Evolutionary conservation across 805 yeast species (phyloP).

Genomic region (Candida vaughaniae): DNA sequence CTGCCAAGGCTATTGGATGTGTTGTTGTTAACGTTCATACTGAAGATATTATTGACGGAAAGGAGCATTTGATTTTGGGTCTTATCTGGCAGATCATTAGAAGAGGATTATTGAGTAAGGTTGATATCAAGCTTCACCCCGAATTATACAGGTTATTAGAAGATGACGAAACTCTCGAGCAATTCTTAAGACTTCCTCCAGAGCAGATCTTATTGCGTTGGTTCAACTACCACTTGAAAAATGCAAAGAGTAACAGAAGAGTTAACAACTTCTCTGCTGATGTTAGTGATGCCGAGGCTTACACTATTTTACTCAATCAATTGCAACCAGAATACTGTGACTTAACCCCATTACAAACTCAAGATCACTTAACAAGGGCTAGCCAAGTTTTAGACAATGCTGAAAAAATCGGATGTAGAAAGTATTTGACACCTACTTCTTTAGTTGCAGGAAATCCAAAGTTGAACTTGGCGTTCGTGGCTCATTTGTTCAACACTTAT

Average conservation of each 20-base stretch:
- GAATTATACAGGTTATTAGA: constrained; percentile 92
- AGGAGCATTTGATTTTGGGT: constrained; percentile 87
- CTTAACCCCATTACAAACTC: constrained; percentile 74
- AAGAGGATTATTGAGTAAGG: constrained; percentile 90
- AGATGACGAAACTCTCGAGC: constrained; percentile 96
- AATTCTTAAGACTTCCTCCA: constrained; percentile 93
- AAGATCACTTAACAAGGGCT: constrained; percentile 76
- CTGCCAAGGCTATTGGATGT: constrained; percentile 99
- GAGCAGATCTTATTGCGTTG: constrained; percentile 95
- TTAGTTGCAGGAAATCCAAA: constrained; percentile 95
- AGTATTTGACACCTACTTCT: constrained; percentile 90
- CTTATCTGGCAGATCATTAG: constrained; percentile 97
- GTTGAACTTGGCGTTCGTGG: constrained; percentile 94
- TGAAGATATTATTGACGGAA: constrained; percentile 92
- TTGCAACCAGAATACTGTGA: constrained; percentile 83
- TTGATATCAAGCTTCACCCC: constrained; percentile 94
- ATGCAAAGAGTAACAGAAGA: constrained; percentile 85
- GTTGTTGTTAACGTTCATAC: constrained; percentile 97
- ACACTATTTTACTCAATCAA: constrained; percentile 85
- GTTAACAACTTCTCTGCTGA: constrained; percentile 86
- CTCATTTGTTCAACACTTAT: constrained; percentile 92
- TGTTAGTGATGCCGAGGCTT: constrained; percentile 92
- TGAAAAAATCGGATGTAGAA: constrained; percentile 87
- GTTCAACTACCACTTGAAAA: constrained; percentile 94
- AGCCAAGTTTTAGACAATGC: constrained; percentile 85